These are phyloP conservation scores for Aspergillus sp. DNA, from an alignment of 2,329 filamentous ascomycete genomes.

Conservation along the genomic window DNA sequence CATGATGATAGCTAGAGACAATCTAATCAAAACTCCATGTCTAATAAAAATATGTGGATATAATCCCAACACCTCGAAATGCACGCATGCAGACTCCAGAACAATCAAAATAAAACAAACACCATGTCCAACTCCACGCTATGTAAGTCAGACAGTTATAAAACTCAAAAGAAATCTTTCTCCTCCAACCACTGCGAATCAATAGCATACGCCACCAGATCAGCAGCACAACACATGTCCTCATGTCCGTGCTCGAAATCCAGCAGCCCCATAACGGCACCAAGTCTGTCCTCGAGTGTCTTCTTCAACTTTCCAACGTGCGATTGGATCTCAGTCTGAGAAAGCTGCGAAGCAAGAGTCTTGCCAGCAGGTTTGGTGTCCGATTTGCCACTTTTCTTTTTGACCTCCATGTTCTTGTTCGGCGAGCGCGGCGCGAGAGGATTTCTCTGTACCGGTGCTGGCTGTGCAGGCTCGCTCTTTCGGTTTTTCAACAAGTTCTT, in stretches of 20 bases:
- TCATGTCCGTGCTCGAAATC: slow-evolving; percentile 34
- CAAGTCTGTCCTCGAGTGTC: slow-evolving; percentile 27
- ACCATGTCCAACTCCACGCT: neutral
- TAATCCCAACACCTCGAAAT: too few species aligned
- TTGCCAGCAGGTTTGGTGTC: slow-evolving; percentile 1
- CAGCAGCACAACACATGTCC: slow-evolving; percentile 39
- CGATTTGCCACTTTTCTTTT: slow-evolving; percentile 9
- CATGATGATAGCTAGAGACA: too few species aligned
- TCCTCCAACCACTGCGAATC: slow-evolving; percentile 37
- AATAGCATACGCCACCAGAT: slow-evolving; percentile 40
- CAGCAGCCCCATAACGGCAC: slow-evolving; percentile 29
- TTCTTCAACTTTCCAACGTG: slow-evolving; percentile 21
- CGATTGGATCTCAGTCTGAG: slow-evolving; percentile 8
- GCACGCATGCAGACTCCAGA: too few species aligned
- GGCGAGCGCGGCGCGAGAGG: slow-evolving; percentile 29
- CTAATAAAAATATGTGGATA: too few species aligned
- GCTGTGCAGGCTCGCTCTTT: slow-evolving; percentile 13
- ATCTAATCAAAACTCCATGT: too few species aligned
- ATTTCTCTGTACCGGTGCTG: slow-evolving; percentile 13
- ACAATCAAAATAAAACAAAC: too few species aligned
- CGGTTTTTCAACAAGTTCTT: slow-evolving; percentile 48
- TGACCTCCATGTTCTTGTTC: slow-evolving; percentile 22
- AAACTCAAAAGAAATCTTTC: slow-evolving; percentile 31
- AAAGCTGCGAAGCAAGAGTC: slow-evolving; percentile 4
- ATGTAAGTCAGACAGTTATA: neutral